Base-by-base conservation (phyloP, 1,139 yeast species). In the Hyphopichia burtonii region DNA sequence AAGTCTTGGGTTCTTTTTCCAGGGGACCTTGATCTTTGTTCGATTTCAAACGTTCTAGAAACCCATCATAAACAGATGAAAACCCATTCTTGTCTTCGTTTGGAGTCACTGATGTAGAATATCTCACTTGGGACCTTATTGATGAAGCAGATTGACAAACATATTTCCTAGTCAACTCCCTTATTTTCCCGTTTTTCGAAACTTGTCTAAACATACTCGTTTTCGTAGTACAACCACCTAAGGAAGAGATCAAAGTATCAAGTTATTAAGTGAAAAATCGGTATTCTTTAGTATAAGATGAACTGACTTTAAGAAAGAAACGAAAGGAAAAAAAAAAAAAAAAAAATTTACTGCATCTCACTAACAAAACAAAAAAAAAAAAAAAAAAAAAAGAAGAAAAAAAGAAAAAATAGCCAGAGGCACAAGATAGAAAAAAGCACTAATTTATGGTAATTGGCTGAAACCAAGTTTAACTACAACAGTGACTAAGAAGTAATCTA, bases 41-140 rank as follows among this genome's bases (percentile, higher is more conserved):
- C 31, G 42, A 40, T 31, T 47, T 51, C 37, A 52, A 42, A 38
- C 50, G 55, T 27, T 50, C 51, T 12, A 52, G 36, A 36, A 52
- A 47, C 2, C 47, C 34, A 35, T 42, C 48, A 35, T 51, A 48
- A 10, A 49, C 43, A 5, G 54, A 47, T 28, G 34, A 34, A 33
- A 34, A 36, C 11, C 38, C 42, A 15, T 9, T 15, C 6, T 16
- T 31, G 6, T 10, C 15, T 7, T 31, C 19, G 5, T 16, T 31
- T 31, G 33, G 6, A 6, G 19, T 16, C 5, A 16, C 33, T 6
- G 19, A 14, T 7, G 33, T 14, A 5, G 33, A 31, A 31, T 16
- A 15, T 31, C 33, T n/a, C 6, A 31, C 3, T 31, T 31, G 33
- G 11, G 18, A 31, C 6, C 15, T 16, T 31, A 14, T 31, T 9